Evolutionary conservation across 2,329 filamentous ascomycete genomes (phyloP).

Genomic region (Hypocreales sp.): DNA sequence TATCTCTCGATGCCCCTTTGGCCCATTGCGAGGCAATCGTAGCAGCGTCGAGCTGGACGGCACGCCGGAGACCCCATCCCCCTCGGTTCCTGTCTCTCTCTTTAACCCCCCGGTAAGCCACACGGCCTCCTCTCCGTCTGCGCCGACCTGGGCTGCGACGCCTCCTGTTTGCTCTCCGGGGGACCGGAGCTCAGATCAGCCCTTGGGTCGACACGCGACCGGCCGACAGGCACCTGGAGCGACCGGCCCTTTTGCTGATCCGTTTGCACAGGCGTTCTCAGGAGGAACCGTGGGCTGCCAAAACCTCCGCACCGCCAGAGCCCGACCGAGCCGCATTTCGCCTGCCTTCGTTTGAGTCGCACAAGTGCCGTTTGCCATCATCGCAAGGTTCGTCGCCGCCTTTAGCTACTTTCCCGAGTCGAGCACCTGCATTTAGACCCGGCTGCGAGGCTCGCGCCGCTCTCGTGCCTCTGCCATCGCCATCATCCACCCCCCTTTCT

Average conservation of each 20-base stretch:
- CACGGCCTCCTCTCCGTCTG: slow-evolving; percentile 5
- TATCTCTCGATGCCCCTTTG: slow-evolving; percentile 16
- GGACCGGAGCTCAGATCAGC: neutral
- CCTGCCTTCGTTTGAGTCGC: slow-evolving; percentile 5
- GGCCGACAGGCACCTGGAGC: neutral
- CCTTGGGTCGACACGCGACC: neutral
- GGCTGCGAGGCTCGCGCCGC: no score
- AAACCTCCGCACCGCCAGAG: slow-evolving; percentile 3
- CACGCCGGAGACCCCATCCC: slow-evolving; percentile 11
- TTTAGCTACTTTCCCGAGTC: no score
- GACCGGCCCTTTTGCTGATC: slow-evolving; percentile 3
- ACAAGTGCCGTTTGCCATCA: slow-evolving; percentile 5
- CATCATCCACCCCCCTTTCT: no score
- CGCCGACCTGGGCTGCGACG: slow-evolving; percentile 1
- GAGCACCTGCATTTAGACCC: no score
- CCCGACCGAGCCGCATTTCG: slow-evolving; percentile 1
- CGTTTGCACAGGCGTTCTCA: slow-evolving; percentile 2
- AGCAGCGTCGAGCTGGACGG: slow-evolving; percentile 20
- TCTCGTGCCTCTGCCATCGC: no score
- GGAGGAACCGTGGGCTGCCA: slow-evolving; percentile 5
- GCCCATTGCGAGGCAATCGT: slow-evolving; percentile 24
- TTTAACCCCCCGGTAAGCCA: slow-evolving; percentile 14
- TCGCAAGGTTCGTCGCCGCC: slow-evolving; percentile 7
- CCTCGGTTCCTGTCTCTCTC: slow-evolving; percentile 10
- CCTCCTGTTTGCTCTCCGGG: neutral